Evolutionary conservation across 1,284 basidiomycete genomes (phyloP), one percentile per base, ranked within the genome.

Genomic region (Irpex lacteus): DNA sequence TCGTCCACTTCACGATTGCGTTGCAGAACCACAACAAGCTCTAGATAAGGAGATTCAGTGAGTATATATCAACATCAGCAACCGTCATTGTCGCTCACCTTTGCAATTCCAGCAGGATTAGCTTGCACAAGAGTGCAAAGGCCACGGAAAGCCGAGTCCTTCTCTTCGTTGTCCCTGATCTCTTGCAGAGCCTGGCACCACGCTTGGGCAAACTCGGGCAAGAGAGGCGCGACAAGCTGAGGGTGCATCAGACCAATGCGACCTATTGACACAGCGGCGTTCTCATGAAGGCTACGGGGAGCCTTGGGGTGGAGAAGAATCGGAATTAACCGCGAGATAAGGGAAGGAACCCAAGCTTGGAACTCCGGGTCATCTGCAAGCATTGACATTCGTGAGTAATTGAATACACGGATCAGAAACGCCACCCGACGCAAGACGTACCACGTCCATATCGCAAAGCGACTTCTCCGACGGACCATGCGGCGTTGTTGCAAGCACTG

Each of bases 161-260:
- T 99, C 81, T 99, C 98, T 71, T 99, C 97, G 73, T 99, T 99
- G 75, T 99, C 98, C 71, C 98, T 92, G 76, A 99, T 99, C 76
- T 99, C 98, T 78, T 96, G 96, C 63, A 99, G 79, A 6, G 97
- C 96, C 70, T 95, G 92, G 77, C 97, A 98, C 98, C 98, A 99
- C 8, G 92, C 89, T 75, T 95, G 92, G 8, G 96, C 95, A 76
- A 98, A 99, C 68, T 94, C 90, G 5, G 89, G 86, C 53, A 98
- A 82, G 72, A 96, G 91, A 36, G 96, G 96, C 13, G 97, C 95
- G 49, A 99, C 95, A 26, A 94, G 77, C 21, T 80, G 77, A 0
- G 98, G 96, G 73, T 95, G 95, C 78, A 97, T 96, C 60, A 99
- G 81, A 9, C 97, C 96, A 62, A 99, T 90, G 37, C 98, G 86